Base-by-base conservation (phyloP, 345 rosid species). In the Crucihimalaya himalaica region DNA sequence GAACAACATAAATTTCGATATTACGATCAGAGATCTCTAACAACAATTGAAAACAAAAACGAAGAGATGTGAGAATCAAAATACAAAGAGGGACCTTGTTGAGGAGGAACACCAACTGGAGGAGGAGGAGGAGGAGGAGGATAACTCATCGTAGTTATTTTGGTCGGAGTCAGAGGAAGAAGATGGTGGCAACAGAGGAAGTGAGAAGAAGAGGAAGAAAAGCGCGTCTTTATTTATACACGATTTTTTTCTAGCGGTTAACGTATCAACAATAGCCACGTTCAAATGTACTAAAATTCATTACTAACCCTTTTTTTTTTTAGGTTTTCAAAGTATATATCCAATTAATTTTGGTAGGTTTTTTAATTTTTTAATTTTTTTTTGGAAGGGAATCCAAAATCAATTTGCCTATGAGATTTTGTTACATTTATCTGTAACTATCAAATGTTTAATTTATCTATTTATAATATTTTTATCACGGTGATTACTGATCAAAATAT, bases 91-190 rank as follows among this genome's bases (percentile, higher is more conserved):
- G 13, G 16, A 73, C 72, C 78, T 66, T 74, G 72, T 27, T 59
- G 9, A 57, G 78, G 72, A 37, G 78, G 67, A 74, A 19, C 72
- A 66, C 45, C 32, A 27, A 74, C 67, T 0, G 66, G 57, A 55
- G 60, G 72, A 57, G 60, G 61, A 57, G 60, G 72, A 57, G 60
- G 61, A 57, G n/a, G n/a, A n/a, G 60, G 72, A 57, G 60, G 61
- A 57, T 58, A 60, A 74, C 60, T 74, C 78, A 58, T 74, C 4
- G 4, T 63, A 29, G 8, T 39, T 2, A 0, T 11, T 10, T n/a
- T n/a, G n/a, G n/a, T n/a, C n/a, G n/a, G n/a, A n/a, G n/a, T n/a
- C n/a, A n/a, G n/a, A n/a, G n/a, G n/a, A 37, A 35, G 40, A 31
- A 2, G 34, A 55, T 29, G 63, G n/a, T n/a, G n/a, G n/a, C n/a